Conservation (phyloP, 2,329 filamentous ascomycete genomes). For the Fusarium guadeloupense region DNA sequence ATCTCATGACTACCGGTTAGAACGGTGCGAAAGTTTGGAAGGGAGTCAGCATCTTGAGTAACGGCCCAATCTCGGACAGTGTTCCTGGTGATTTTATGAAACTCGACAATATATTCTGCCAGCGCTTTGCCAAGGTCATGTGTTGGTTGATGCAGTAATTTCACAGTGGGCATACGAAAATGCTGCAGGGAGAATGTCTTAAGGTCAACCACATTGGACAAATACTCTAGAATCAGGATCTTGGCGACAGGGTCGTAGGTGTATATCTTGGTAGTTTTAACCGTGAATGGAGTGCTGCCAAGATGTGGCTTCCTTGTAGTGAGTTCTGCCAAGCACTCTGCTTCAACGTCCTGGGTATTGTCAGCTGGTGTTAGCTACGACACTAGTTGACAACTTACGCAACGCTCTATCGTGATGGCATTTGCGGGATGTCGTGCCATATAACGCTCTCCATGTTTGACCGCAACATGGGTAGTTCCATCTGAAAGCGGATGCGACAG, state of each 20-base stretch:
- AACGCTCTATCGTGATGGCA: neutral
- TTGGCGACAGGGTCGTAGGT: neutral
- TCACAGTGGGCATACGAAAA: neutral
- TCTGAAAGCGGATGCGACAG: neutral
- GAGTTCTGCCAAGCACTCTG: neutral
- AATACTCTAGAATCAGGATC: neutral
- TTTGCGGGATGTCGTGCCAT: slow-evolving; percentile 7
- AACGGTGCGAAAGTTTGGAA: neutral
- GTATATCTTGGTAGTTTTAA: neutral
- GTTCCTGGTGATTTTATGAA: neutral
- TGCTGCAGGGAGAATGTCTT: neutral
- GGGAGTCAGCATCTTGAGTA: no score
- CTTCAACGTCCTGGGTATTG: neutral
- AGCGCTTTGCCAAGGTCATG: neutral
- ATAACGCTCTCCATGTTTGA: slow-evolving; percentile 7
- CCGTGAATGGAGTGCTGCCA: neutral
- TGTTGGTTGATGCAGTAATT: neutral
- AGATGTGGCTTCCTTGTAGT: neutral
- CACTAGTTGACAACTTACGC: neutral
- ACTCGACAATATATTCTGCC: neutral
- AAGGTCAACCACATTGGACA: neutral
- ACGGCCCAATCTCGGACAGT: neutral
- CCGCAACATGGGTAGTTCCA: neutral
- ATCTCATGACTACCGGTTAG: neutral
- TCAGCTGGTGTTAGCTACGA: neutral